Evolutionary conservation across 768 basidiomycete genomes (phyloP).

Genomic region (Coprinellus aureogranulatus): DNA sequence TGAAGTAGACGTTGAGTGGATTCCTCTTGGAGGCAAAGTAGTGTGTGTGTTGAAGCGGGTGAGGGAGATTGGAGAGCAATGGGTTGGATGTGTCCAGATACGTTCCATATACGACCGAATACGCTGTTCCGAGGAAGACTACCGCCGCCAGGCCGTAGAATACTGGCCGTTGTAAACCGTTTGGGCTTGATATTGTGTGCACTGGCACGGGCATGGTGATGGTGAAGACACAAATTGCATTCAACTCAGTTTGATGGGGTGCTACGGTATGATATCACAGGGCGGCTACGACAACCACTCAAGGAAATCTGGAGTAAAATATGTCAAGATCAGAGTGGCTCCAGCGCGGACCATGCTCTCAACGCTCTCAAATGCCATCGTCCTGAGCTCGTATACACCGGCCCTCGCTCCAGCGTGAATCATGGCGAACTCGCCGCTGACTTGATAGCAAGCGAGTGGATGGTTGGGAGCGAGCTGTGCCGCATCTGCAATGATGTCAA

Average conservation of each 20-base stretch:
- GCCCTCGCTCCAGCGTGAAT: slow-evolving; percentile 89
- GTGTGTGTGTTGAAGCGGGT: slow-evolving; percentile 58
- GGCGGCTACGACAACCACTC: slow-evolving; percentile 60
- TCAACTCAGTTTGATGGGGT: background rate
- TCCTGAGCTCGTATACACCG: slow-evolving; percentile 88
- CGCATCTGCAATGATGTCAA: slow-evolving; percentile 92
- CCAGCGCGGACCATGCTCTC: slow-evolving; percentile 93
- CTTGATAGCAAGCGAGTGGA: slow-evolving; percentile 96
- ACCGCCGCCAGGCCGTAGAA: slow-evolving; percentile 44
- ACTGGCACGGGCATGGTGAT: background rate
- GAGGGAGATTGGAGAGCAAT: slow-evolving; percentile 63
- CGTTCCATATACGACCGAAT: slow-evolving; percentile 61
- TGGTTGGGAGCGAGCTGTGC: slow-evolving; percentile 77
- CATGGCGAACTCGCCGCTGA: slow-evolving; percentile 98
- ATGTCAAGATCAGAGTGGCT: slow-evolving; percentile 85
- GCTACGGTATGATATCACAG: background rate
- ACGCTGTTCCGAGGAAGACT: slow-evolving; percentile 59
- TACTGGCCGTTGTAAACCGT: slow-evolving; percentile 22
- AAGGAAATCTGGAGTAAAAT: slow-evolving; percentile 96
- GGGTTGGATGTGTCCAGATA: slow-evolving; percentile 87
- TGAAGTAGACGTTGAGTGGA: slow-evolving; percentile 78
- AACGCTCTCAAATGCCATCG: slow-evolving; percentile 92
- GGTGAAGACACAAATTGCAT: slow-evolving; percentile 1
- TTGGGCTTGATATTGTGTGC: background rate
- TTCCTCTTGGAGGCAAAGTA: slow-evolving; percentile 84